Conservation (phyloP, 202 grass and related monocot genomes). For the Musa balbisiana region DNA sequence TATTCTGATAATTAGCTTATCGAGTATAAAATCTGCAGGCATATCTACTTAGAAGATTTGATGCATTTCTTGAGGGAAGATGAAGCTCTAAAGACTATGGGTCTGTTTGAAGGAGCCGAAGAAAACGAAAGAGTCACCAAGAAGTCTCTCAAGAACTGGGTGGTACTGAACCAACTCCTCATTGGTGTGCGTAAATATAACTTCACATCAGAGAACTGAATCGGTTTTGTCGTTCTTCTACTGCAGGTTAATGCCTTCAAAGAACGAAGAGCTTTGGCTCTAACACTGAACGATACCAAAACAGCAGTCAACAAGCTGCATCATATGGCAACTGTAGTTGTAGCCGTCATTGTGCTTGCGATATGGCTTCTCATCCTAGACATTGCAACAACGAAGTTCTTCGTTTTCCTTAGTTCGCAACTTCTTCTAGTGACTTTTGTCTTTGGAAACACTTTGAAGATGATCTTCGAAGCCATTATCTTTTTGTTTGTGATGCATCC, state of each 20-base stretch:
- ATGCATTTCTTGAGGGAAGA: slow-evolving; percentile 80
- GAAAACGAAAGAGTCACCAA: slow-evolving; percentile 66
- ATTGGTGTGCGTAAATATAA: background rate
- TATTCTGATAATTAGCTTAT: no score
- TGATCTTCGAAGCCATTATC: slow-evolving; percentile 81
- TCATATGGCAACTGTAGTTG: slow-evolving; percentile 78
- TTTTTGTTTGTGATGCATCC: slow-evolving; percentile 90
- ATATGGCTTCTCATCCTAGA: slow-evolving; percentile 70
- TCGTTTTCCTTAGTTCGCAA: slow-evolving; percentile 73
- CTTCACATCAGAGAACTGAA: background rate
- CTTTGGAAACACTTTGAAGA: slow-evolving; percentile 88
- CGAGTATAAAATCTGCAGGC: slow-evolving; percentile 23
- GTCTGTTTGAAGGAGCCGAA: slow-evolving; percentile 72
- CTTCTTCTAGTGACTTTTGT: slow-evolving; percentile 66
- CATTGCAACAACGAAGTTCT: slow-evolving; percentile 57
- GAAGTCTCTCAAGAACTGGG: slow-evolving; percentile 81
- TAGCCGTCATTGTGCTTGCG: slow-evolving; percentile 44
- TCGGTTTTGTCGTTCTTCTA: background rate
- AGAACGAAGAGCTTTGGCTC: slow-evolving; percentile 79
- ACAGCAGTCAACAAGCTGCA: slow-evolving; percentile 89
- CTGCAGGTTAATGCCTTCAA: slow-evolving; percentile 71
- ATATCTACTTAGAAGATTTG: slow-evolving; percentile 79
- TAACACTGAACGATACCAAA: slow-evolving; percentile 93
- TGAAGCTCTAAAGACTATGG: slow-evolving; percentile 72
- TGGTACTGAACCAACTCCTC: slow-evolving; percentile 38